Base-by-base conservation (phyloP, 164 flowering plant species). In the Santalum album region DNA sequence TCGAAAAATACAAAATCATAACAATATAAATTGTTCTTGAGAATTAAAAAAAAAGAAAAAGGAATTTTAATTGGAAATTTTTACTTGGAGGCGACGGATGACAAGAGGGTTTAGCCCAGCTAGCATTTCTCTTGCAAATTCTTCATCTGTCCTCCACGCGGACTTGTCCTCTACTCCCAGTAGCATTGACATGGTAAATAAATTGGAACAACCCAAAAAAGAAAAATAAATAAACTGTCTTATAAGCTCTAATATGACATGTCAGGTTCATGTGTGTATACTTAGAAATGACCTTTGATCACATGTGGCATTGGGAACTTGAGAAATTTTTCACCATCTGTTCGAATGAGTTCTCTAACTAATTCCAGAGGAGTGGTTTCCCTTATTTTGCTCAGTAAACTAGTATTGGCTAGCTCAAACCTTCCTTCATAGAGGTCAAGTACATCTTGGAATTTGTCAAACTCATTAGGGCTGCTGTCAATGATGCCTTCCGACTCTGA, bases 101-200 rank as follows among this genome's bases (percentile, higher is more conserved):
- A 71, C 32, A n/a, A 70, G 73, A 25, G 96, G 94, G 71, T 86
- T 75, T 1, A 83, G 16, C 34, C 97, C 97, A 29, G 97, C 92
- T 15, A 90, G 74, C 90, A 83, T 90, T 76, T 89, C 89, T 59
- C 95, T 70, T 4, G 71, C 80, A 53, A 84, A 87, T 71, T 87
- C 96, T 63, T 72, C 88, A 51, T 88, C 96, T 12, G 86, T 77
- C 56, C 74, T 74, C 96, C 96, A 88, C n/a, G 87, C 94, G 16
- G 71, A 32, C 66, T 74, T 72, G 40, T 76, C 68, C 59, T 62
- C 96, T 87, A 80, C 57, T 16, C 43, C 1, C 42, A 38, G 3
- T 38, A 3, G 15, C 14, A 16, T 38, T 38, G 6, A 10, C 12
- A 14, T 3, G 17, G 12, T 38, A 38, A 9, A 9, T 14, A 38